A percentile compares a stretch with the other conserved stretches of the same genome.
phyloP scores from a whole-genome alignment of 805 yeast species.

The Komagataella pseudopastoris region DNA sequence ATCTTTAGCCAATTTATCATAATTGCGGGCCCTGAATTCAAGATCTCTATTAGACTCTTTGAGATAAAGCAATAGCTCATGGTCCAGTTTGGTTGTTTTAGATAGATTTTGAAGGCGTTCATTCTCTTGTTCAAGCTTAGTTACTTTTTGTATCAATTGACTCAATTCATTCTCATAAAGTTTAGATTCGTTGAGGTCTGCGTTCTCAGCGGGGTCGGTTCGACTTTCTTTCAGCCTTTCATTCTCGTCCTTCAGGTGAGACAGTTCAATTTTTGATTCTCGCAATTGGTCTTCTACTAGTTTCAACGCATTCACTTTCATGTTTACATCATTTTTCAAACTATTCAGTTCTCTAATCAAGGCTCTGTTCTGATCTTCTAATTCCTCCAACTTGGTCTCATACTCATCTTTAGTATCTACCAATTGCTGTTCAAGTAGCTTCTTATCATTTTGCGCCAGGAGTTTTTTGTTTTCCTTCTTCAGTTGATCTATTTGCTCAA shows the following conservation, averaged over 20 bases:
- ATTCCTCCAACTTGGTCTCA: neutral
- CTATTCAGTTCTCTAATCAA: neutral
- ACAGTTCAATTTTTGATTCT: neutral
- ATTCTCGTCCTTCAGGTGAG: neutral
- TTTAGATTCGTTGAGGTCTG: neutral
- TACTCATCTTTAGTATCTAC: neutral
- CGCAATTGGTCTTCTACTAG: neutral
- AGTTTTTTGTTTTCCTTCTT: neutral
- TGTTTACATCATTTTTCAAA: neutral
- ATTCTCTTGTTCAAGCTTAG: neutral
- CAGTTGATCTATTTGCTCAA: neutral
- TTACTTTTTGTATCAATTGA: neutral
- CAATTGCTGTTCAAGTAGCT: neutral
- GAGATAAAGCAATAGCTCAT: neutral
- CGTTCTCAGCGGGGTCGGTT: neutral
- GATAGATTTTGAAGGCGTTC: neutral
- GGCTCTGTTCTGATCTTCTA: neutral
- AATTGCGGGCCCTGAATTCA: neutral
- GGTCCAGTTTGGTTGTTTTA: neutral
- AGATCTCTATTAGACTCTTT: neutral
- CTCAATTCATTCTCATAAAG: neutral
- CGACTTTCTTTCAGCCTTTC: neutral
- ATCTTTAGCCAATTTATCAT: neutral
- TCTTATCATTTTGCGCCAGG: neutral
- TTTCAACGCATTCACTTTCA: too few relatives aligned